Percentiles rank a stretch among this genome's conserved stretches.
phyloP scores from a whole-genome alignment of 345 rosid genomes.

The Linum usitatissimum region DNA sequence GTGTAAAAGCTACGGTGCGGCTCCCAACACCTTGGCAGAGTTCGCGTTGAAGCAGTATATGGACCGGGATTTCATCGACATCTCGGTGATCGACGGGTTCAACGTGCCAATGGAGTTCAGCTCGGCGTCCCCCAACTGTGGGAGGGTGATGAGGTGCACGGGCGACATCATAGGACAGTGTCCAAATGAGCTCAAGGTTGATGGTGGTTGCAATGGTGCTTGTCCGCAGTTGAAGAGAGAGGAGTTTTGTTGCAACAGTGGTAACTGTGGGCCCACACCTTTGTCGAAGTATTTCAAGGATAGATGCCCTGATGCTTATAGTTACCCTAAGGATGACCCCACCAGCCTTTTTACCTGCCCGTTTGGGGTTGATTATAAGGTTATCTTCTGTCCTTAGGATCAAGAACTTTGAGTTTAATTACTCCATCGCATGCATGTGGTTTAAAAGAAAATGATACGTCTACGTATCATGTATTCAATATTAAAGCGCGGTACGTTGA shows the following conservation, averaged over 20 bases:
- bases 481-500: no score
- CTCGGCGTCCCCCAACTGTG: conserved; percentile 14
- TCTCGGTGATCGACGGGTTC: conserved; percentile 30
- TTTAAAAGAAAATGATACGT: no score
- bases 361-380: conserved; percentile 26
- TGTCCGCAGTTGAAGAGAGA: conserved; percentile 33
- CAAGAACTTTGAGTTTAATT: no score
- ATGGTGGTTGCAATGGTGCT: conserved; percentile 35
- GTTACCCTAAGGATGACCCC: conserved; percentile 35
- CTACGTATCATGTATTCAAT: no score
- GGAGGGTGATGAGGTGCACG: conserved; percentile 20
- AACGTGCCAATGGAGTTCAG: conserved; percentile 33
- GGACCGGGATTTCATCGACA: conserved; percentile 24
- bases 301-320: conserved; percentile 27
- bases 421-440: no score
- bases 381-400: conserved; percentile 34
- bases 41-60: conserved; percentile 12
- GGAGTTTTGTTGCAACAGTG: conserved; percentile 34
- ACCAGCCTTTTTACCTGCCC: conserved; percentile 30
- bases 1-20: conserved; percentile 21
- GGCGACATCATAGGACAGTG: conserved; percentile 30
- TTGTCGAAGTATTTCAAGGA: conserved; percentile 29
- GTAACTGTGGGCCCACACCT: conserved; percentile 20
- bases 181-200: conserved; percentile 25
- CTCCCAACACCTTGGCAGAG: conserved; percentile 29